Evolutionary conservation across 2,329 filamentous ascomycete genomes (phyloP), one percentile per base, ranked within the genome.

Genomic region (Botryosphaeria dothidea): DNA sequence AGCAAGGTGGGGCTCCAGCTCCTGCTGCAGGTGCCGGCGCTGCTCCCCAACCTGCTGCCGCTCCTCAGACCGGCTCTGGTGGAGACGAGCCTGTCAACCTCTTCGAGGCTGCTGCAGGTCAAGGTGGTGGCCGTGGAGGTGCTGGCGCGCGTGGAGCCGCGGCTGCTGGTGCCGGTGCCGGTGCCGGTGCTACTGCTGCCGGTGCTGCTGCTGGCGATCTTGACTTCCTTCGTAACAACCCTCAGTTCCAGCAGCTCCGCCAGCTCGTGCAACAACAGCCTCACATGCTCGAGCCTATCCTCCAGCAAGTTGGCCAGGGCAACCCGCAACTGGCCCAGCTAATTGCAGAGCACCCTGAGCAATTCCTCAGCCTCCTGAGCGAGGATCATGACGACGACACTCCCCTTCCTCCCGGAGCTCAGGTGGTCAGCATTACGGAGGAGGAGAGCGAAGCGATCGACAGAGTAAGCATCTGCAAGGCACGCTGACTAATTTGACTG

Each of bases 361-460:
- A 96, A 75, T 99, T 99, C 77, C 85, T 99, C 68, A 90, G 92
- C 76, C 82, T 99, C 60, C 84, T 99, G 65, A 91, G 93, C 54
- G 95, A 99, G 80, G 92, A 94, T 72, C 88, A 85, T 56, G 92
- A 94, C 68, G 90, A 93, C 57, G 93, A 96, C 72, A 91, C 89
- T 19, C 89, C 90, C 62, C 82, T 97, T 65, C 94, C 93, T 29
- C 93, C 93, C 17, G 95, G 93, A 67, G 91, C 92, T 9, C 92
- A 96, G 78, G 87, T 91, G 52, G 96, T 99, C 71, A 88, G 88
- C 60, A 94, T 99, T 38, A 98, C 95, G 0, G 92, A 96, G 77
- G 95, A 98, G 77, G 95, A 99, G 83, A 89, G 93, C 66, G 94
- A 97, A 77, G 95, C 95, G 25, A 99, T 99, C 72, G 95, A 99